Conservation (phyloP, 1,284 basidiomycete species). For the Ganoderma lingzhi region DNA sequence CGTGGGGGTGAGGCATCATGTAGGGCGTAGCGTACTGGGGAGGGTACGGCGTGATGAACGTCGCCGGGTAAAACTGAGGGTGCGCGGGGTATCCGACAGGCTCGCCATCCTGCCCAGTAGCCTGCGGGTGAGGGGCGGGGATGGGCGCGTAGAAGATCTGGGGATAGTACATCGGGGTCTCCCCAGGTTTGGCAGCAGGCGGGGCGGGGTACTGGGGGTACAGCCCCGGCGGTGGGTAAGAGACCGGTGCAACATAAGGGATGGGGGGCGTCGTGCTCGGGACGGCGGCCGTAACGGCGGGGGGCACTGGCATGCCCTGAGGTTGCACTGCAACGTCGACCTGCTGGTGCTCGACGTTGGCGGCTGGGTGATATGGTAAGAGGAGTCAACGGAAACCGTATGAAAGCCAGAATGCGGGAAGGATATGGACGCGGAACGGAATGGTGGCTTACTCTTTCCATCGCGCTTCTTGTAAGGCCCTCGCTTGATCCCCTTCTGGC, state of each 20-base stretch:
- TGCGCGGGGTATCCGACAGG: slow-evolving; percentile 50
- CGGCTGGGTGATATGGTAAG: slow-evolving; percentile 58
- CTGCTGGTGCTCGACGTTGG: slow-evolving; percentile 57
- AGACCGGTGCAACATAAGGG: slow-evolving; percentile 52
- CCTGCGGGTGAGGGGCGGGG: slow-evolving; percentile 51
- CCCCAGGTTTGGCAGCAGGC: slow-evolving; percentile 58
- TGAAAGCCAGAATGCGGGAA: slow-evolving; percentile 32
- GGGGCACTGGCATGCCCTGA: slow-evolving; percentile 50
- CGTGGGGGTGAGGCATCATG: slow-evolving; percentile 47
- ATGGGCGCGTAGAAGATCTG: slow-evolving; percentile 53
- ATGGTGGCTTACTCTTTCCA: slow-evolving; percentile 70
- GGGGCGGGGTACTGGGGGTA: slow-evolving; percentile 57
- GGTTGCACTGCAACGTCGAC: slow-evolving; percentile 54
- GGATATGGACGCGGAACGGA: slow-evolving; percentile 20
- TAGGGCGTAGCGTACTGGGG: slow-evolving; percentile 55
- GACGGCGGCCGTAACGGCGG: slow-evolving; percentile 50
- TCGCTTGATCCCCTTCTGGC: slow-evolving; percentile 87
- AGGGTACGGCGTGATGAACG: slow-evolving; percentile 55
- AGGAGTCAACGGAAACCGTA: slow-evolving; percentile 43
- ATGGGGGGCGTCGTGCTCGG: slow-evolving; percentile 52
- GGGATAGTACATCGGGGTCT: slow-evolving; percentile 56
- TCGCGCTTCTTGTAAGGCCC: slow-evolving; percentile 95
- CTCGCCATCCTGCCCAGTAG: slow-evolving; percentile 55
- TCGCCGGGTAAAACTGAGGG: slow-evolving; percentile 58
- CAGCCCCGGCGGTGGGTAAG: slow-evolving; percentile 50